phyloP scores from a whole-genome alignment of 495 filamentous ascomycete genomes.

The Talaromyces stipitatus region DNA sequence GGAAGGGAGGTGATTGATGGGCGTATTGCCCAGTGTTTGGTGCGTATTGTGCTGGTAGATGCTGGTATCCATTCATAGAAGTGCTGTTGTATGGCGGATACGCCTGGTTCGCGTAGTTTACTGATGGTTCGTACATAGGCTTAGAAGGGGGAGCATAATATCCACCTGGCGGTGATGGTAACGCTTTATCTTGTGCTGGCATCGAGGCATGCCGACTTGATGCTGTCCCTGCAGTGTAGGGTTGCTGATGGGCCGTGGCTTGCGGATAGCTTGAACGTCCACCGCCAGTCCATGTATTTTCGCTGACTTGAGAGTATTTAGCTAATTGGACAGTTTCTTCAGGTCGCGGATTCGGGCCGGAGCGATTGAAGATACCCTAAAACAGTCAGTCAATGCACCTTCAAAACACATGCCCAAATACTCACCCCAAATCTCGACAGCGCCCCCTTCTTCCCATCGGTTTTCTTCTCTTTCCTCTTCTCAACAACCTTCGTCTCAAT shows the following conservation, averaged over 20 bases:
- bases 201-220: not conserved
- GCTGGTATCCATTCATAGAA: not conserved
- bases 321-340: not conserved
- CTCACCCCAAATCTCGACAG: conserved; percentile 13
- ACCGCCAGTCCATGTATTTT: not conserved
- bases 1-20: not conserved
- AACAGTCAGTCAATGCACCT: not conserved
- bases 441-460: conserved; percentile 10
- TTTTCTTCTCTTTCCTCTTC: not conserved
- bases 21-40: not conserved
- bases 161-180: conserved; percentile 13
- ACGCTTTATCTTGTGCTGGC: not conserved
- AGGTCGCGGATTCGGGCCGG: not conserved
- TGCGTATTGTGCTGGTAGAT: not conserved
- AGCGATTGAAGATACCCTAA: conserved; percentile 17
- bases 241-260: not conserved
- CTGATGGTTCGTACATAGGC: not conserved
- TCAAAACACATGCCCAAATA: not conserved
- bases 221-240: not conserved
- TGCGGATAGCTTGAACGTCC: not conserved
- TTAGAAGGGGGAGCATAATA: conserved; percentile 22
- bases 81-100: not conserved
- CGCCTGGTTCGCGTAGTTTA: not conserved
- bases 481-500: not conserved
- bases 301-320: not conserved